These are phyloP conservation scores for Quercus engelmannii DNA, from an alignment of 306 rosid genomes.

Conservation along the genomic window DNA sequence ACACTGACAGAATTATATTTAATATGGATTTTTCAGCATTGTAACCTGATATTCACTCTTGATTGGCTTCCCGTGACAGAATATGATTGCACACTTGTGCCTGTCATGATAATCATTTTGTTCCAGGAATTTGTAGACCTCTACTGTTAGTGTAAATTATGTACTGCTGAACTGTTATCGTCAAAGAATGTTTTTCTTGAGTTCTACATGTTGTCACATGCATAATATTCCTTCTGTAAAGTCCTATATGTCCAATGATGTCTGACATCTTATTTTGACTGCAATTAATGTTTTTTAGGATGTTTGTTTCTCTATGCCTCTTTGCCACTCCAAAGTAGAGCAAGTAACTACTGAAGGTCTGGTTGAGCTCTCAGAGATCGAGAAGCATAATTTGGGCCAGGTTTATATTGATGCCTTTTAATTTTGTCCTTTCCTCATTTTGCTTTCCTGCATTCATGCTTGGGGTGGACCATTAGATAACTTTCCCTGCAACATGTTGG, in stretches of 20 bases:
- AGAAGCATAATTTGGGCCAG: constrained; percentile 92
- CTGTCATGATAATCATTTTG: neutral
- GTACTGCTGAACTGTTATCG: neutral
- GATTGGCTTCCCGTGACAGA: neutral
- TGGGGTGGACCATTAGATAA: constrained; percentile 2
- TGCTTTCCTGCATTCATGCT: constrained; percentile 10
- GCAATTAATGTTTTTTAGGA: constrained; percentile 48
- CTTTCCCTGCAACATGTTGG: neutral
- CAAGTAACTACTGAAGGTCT: constrained; percentile 75
- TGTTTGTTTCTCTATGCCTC: constrained; percentile 90
- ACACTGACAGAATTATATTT: neutral
- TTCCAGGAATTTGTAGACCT: neutral
- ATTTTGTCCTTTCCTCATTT: neutral
- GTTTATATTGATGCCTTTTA: constrained; percentile 36
- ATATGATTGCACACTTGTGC: neutral
- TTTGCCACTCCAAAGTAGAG: constrained; percentile 78
- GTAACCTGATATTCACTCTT: neutral
- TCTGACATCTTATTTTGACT: constrained; percentile 8
- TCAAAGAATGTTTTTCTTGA: neutral
- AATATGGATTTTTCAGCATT: neutral
- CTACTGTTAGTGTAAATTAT: neutral
- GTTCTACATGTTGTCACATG: neutral
- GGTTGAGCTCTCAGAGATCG: constrained; percentile 92
- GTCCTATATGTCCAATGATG: neutral
- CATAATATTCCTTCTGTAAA: neutral